Conservation (phyloP, 2,329 filamentous ascomycete genomes). For the Stylonectria norvegica region DNA sequence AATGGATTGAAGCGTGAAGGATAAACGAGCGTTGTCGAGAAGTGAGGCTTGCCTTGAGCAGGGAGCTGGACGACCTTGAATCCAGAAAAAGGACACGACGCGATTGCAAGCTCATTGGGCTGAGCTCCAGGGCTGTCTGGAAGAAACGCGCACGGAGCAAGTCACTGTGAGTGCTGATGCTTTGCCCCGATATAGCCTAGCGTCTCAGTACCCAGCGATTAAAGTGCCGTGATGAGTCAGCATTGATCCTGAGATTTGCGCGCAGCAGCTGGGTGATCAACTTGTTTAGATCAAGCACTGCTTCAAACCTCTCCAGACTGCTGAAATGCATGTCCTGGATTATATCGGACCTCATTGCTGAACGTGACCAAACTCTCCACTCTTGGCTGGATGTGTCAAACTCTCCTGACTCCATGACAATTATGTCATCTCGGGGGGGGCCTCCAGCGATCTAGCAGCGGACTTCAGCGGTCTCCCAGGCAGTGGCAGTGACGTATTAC, state of each 20-base stretch:
- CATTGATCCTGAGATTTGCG: too few species aligned
- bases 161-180: neutral
- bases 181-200: neutral
- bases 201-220: neutral
- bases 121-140: constrained; percentile 14
- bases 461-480: constrained; percentile 14
- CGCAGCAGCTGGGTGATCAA: too few species aligned
- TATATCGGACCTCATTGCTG: too few species aligned
- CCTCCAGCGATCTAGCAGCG: too few species aligned
- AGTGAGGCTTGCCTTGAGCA: constrained; percentile 8
- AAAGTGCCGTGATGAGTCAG: too few species aligned
- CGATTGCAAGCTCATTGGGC: constrained; percentile 30
- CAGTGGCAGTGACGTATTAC: constrained; percentile 38
- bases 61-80: constrained; percentile 20
- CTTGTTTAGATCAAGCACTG: too few species aligned
- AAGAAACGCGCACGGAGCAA: constrained; percentile 4
- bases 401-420: too few species aligned
- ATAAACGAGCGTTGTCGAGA: constrained; percentile 10
- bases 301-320: too few species aligned
- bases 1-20: constrained; percentile 13
- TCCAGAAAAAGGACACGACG: constrained; percentile 31
- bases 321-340: too few species aligned
- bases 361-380: too few species aligned
- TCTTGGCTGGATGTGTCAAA: too few species aligned
- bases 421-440: too few species aligned